These are phyloP conservation scores for Austroboletus festivus DNA, from an alignment of 768 basidiomycete genomes.

Conservation along the genomic window DNA sequence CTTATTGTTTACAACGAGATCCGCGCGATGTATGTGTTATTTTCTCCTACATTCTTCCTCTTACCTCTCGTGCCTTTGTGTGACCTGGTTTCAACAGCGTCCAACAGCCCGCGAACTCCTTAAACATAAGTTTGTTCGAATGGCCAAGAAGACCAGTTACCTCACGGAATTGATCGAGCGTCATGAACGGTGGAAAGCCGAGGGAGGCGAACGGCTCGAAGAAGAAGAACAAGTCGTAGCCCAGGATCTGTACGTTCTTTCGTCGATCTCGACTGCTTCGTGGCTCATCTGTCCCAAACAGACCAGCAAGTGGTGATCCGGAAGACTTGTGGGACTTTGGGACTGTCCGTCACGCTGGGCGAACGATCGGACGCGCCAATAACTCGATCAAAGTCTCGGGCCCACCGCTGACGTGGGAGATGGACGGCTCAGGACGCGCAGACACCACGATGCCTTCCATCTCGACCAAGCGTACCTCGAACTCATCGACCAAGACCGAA, in stretches of 20 bases:
- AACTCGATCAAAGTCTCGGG: constrained; percentile 54
- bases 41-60: not conserved
- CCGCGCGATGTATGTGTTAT: constrained; percentile 71
- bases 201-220: constrained; percentile 74
- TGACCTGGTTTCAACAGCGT: constrained; percentile 49
- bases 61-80: constrained; percentile 9
- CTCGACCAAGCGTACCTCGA: constrained; percentile 28
- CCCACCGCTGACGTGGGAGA: constrained; percentile 78
- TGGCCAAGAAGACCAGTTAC: constrained; percentile 93
- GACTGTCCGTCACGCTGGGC: constrained; percentile 76
- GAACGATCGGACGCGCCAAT: constrained; percentile 64
- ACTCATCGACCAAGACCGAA: constrained; percentile 56
- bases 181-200: constrained; percentile 88
- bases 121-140: constrained; percentile 93
- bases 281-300: constrained; percentile 22
- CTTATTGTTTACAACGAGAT: constrained; percentile 90
- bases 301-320: constrained; percentile 53
- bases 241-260: constrained; percentile 52
- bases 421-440: constrained; percentile 50
- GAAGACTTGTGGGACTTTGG: constrained; percentile 98
- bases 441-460: constrained; percentile 38
- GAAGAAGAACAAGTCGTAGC: constrained; percentile 63
- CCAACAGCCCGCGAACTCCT: constrained; percentile 93
- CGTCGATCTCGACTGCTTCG: not conserved
- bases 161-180: constrained; percentile 94